Percentiles rank a stretch among this genome's conserved stretches.
These are phyloP conservation scores for Hanseniaspora occidentalis DNA, from an alignment of 805 yeast species.

Conservation along the genomic window DNA sequence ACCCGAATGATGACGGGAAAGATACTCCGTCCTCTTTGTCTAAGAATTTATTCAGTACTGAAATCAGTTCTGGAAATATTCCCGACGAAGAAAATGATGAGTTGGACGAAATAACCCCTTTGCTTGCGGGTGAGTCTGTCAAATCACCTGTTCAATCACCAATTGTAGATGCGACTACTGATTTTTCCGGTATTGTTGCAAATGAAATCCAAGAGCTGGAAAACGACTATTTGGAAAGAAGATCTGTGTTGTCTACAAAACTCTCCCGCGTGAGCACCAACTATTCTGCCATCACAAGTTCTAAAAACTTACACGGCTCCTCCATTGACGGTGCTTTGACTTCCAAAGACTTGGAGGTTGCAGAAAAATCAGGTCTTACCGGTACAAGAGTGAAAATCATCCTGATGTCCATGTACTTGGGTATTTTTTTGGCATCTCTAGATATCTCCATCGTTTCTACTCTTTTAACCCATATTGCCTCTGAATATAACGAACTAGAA, in stretches of 20 bases:
- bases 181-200: constrained; percentile 24
- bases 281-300: not conserved
- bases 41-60: too few species aligned
- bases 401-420: constrained; percentile 31
- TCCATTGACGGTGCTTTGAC: not conserved
- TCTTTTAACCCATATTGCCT: constrained; percentile 49
- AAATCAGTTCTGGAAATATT: too few species aligned
- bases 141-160: constrained; percentile 6
- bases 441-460: constrained; percentile 63
- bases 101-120: constrained; percentile 2
- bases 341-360: not conserved
- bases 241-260: constrained; percentile 1
- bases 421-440: constrained; percentile 48
- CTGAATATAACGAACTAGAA: constrained; percentile 52
- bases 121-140: constrained; percentile 1
- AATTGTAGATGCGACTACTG: constrained; percentile 23
- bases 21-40: too few species aligned
- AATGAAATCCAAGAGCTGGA: constrained; percentile 14
- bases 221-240: constrained; percentile 5
- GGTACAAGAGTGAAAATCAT: constrained; percentile 20
- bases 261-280: constrained; percentile 2
- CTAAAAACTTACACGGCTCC: not conserved
- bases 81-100: not conserved
- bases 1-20: too few species aligned
- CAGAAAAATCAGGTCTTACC: constrained; percentile 8